These are phyloP conservation scores for Ogataea henricii DNA, from an alignment of 805 yeast genomes.

Conservation along the genomic window DNA sequence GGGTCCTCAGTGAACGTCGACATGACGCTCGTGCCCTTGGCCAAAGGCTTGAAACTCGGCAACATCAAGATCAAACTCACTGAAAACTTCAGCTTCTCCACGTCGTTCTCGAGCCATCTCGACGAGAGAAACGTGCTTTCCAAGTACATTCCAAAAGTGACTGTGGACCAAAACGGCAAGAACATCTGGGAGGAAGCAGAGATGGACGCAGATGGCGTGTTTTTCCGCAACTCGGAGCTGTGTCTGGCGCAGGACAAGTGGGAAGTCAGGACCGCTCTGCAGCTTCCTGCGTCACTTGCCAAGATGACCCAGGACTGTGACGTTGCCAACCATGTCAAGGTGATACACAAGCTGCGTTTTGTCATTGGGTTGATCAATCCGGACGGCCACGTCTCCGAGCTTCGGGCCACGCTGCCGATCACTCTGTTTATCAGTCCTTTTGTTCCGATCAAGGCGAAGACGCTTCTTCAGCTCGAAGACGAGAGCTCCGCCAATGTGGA, in stretches of 20 bases:
- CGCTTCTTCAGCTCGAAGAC: constrained; percentile 31
- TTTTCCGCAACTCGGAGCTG: constrained; percentile 34
- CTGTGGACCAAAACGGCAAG: constrained; percentile 41
- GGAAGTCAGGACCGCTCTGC: constrained; percentile 65
- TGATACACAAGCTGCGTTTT: constrained; percentile 86
- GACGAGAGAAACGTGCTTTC: constrained; percentile 62
- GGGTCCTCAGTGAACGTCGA: constrained; percentile 77
- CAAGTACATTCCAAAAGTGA: constrained; percentile 46
- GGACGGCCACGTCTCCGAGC: constrained; percentile 90
- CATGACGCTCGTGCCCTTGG: constrained; percentile 72
- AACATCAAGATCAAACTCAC: constrained; percentile 65
- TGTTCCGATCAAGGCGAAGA: constrained; percentile 63
- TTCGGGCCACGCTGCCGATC: constrained; percentile 87
- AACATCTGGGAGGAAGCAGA: constrained; percentile 41
- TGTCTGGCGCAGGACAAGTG: constrained; percentile 59
- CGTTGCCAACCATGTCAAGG: constrained; percentile 66
- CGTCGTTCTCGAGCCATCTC: constrained; percentile 56
- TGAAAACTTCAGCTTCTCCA: constrained; percentile 63
- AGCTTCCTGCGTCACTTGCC: constrained; percentile 71
- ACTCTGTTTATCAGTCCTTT: constrained; percentile 60
- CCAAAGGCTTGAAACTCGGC: constrained; percentile 80
- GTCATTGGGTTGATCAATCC: constrained; percentile 77
- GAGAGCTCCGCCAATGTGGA: constrained; percentile 25
- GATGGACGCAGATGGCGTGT: constrained; percentile 40
- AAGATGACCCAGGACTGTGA: constrained; percentile 87